Conservation (phyloP, 1,139 yeast genomes). For the Blastobotrys raffinosifermentans region DNA sequence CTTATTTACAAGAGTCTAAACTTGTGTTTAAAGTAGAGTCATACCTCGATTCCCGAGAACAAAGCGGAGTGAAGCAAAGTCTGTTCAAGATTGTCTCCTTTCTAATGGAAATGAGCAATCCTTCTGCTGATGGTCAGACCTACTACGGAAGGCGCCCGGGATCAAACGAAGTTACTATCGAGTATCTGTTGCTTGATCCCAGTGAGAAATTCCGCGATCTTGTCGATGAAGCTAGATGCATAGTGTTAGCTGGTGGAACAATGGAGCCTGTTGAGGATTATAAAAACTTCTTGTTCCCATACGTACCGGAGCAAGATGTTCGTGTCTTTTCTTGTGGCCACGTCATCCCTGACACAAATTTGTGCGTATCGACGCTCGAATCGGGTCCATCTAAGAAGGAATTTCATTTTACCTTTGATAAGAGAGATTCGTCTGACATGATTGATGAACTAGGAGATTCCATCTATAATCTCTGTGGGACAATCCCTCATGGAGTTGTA, state of each 20-base stretch:
- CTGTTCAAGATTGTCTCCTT: constrained; percentile 64
- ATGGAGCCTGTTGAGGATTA: constrained; percentile 88
- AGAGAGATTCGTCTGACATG: constrained; percentile 45
- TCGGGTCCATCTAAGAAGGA: constrained; percentile 26
- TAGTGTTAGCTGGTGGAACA: constrained; percentile 89
- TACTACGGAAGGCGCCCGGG: constrained; percentile 52
- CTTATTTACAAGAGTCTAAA: constrained; percentile 60
- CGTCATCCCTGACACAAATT: constrained; percentile 66
- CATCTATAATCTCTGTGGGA: constrained; percentile 39
- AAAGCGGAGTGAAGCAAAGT: constrained; percentile 39
- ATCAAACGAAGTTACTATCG: constrained; percentile 37
- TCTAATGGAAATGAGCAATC: constrained; percentile 60
- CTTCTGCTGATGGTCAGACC: constrained; percentile 74
- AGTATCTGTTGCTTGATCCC: constrained; percentile 78
- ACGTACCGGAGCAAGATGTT: constrained; percentile 37
- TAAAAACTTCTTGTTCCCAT: constrained; percentile 59
- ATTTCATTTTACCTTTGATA: constrained; percentile 67
- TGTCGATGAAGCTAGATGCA: constrained; percentile 61
- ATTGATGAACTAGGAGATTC: constrained; percentile 50
- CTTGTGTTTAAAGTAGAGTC: constrained; percentile 81
- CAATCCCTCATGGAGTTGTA: constrained; percentile 71
- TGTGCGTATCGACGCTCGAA: constrained; percentile 53
- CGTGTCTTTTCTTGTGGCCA: constrained; percentile 73
- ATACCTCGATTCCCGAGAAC: constrained; percentile 43
- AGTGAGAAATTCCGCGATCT: constrained; percentile 62